phyloP scores from a whole-genome alignment of 2,329 filamentous ascomycete genomes.

The Microdochium nivale region DNA sequence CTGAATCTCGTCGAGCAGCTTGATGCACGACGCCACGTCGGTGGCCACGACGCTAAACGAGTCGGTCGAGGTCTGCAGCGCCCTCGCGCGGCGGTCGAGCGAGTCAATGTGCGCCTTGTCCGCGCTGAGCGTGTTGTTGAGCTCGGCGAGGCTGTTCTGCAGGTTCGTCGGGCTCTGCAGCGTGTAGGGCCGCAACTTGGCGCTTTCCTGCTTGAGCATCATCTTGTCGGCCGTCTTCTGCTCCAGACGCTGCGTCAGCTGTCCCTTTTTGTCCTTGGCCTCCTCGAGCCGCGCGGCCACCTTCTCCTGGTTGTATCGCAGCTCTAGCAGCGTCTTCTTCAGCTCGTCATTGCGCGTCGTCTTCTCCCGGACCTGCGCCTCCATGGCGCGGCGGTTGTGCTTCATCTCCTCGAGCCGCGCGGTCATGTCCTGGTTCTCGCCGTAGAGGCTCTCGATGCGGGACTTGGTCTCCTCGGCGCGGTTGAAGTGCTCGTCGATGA shows the following conservation, averaged over 20 bases:
- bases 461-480: constrained; percentile 79
- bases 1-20: constrained; percentile 79
- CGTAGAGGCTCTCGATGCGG: constrained; percentile 77
- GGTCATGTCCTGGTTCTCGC: constrained; percentile 82
- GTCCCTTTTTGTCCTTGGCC: constrained; percentile 69
- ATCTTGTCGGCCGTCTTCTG: constrained; percentile 63
- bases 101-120: constrained; percentile 83
- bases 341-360: constrained; percentile 78
- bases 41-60: constrained; percentile 77
- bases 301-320: constrained; percentile 73
- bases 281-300: constrained; percentile 77
- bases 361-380: constrained; percentile 76
- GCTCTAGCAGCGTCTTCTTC: constrained; percentile 71
- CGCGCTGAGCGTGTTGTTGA: constrained; percentile 66
- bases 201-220: constrained; percentile 71
- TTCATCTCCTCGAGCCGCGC: constrained; percentile 71
- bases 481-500: constrained; percentile 92
- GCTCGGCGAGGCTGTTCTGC: constrained; percentile 71
- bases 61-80: constrained; percentile 84
- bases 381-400: constrained; percentile 70
- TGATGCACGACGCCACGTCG: constrained; percentile 82
- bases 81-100: constrained; percentile 79
- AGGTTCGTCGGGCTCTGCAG: constrained; percentile 79
- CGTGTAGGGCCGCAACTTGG: constrained; percentile 86
- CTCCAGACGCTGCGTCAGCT: constrained; percentile 64